Conservation (phyloP, 1,284 basidiomycete species). For the Microbotryum saponariae region DNA sequence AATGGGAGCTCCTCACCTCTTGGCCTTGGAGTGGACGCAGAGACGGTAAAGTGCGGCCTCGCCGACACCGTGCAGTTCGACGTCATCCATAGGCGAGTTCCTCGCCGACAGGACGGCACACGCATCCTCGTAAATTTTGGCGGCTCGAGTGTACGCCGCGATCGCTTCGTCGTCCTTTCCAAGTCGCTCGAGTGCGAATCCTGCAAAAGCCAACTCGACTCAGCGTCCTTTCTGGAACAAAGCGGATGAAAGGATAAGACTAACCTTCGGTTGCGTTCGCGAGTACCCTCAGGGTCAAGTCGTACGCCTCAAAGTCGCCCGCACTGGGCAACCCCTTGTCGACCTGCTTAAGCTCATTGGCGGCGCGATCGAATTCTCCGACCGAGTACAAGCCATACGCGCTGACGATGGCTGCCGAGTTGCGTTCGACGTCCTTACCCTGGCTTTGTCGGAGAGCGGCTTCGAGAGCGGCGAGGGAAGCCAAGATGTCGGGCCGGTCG, state of each 20-base stretch:
- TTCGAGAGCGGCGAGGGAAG: constrained; percentile 9
- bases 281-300: constrained; percentile 19
- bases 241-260: not conserved
- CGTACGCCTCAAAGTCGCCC: constrained; percentile 15
- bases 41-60: constrained; percentile 14
- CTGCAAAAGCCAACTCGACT: not conserved
- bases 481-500: not conserved
- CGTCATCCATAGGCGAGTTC: constrained; percentile 5
- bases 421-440: not conserved
- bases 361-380: constrained; percentile 3
- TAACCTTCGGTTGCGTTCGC: constrained; percentile 13
- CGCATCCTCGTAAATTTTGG: constrained; percentile 11
- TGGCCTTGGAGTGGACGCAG: not conserved
- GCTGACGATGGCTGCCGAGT: constrained; percentile 15
- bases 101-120: constrained; percentile 1
- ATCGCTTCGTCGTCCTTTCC: not conserved
- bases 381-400: constrained; percentile 8
- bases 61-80: constrained; percentile 18
- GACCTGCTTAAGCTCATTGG: not conserved
- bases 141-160: constrained; percentile 4
- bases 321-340: not conserved
- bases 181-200: constrained; percentile 7
- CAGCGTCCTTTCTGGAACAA: not conserved
- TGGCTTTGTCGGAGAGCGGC: not conserved
- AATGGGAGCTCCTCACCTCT: not conserved